Conservation (phyloP, 495 filamentous ascomycete genomes). For the Aspergillus asperescens region DNA sequence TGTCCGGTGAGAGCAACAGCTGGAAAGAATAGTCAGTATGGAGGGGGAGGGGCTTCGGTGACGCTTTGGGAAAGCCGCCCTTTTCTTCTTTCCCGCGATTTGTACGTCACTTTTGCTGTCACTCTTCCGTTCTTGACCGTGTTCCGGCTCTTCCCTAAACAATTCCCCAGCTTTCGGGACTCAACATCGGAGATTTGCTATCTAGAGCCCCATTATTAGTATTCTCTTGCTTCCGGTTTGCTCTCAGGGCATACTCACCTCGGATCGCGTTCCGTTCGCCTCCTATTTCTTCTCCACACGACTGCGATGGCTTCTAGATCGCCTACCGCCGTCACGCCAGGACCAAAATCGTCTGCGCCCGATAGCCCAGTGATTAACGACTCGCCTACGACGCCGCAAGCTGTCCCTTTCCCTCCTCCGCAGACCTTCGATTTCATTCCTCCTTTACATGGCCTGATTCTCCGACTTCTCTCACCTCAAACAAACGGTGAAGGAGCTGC, state of each 20-base stretch:
- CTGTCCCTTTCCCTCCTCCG: slow-evolving; percentile 47
- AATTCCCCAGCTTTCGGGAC: slow-evolving; percentile 27
- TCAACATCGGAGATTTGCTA: slow-evolving; percentile 5
- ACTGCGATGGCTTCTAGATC: slow-evolving; percentile 36
- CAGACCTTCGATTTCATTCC: slow-evolving; percentile 79
- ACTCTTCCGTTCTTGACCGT: slow-evolving; percentile 11
- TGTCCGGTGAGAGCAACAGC: slow-evolving; percentile 6
- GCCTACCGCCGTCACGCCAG: slow-evolving; percentile 34
- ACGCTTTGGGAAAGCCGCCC: slow-evolving; percentile 31
- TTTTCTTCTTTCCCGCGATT: slow-evolving; percentile 13
- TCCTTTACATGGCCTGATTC: slow-evolving; percentile 69
- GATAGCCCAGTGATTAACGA: slow-evolving; percentile 31
- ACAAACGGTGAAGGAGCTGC: slow-evolving; percentile 10
- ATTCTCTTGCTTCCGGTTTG: slow-evolving; percentile 2
- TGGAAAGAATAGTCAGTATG: neutral
- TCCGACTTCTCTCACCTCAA: slow-evolving; percentile 55
- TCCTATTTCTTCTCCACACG: no score
- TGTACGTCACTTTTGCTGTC: slow-evolving; percentile 34
- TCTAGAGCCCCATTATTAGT: slow-evolving; percentile 1
- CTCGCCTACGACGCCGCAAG: slow-evolving; percentile 46
- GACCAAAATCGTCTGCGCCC: slow-evolving; percentile 39
- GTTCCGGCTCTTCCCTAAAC: slow-evolving; percentile 42
- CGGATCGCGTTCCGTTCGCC: slow-evolving; percentile 3
- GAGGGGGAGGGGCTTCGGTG: slow-evolving; percentile 34
- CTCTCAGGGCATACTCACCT: neutral